These are phyloP conservation scores for Furcasterigmium sp. DNA, from an alignment of 2,329 filamentous ascomycete species.

Conservation along the genomic window DNA sequence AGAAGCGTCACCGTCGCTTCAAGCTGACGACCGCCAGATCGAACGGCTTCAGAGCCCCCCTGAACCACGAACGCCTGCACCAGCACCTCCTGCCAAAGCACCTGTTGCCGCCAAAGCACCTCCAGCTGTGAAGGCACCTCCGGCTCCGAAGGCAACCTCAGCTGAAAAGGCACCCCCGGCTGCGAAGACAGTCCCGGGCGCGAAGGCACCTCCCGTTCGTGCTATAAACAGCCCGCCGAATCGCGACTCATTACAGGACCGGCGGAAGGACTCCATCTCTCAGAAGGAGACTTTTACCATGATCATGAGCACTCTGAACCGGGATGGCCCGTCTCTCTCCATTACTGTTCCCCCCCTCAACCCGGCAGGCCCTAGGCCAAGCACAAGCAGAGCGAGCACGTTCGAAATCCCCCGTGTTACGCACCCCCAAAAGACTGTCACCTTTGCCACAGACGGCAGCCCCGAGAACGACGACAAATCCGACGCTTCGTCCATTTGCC, in stretches of 20 bases:
- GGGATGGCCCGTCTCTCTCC: conserved; percentile 22
- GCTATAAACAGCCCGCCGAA: conserved; percentile 2
- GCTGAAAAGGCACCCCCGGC: no score
- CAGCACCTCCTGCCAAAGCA: no score
- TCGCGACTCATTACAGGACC: conserved; percentile 9
- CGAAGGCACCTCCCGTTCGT: no score
- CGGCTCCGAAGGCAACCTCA: no score
- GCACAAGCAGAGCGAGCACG: no score
- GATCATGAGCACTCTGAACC: background rate
- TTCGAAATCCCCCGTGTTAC: conserved; percentile 13
- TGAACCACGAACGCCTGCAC: no score
- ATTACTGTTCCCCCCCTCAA: conserved; percentile 20
- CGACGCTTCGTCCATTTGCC: conserved; percentile 48
- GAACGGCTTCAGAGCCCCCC: conserved; percentile 10
- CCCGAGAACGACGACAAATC: conserved; percentile 27
- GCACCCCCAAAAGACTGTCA: conserved; percentile 32
- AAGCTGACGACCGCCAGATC: conserved; percentile 8
- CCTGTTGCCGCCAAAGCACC: no score
- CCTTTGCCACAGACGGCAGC: conserved; percentile 28
- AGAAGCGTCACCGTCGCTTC: background rate
- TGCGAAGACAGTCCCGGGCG: no score
- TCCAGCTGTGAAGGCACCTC: no score
- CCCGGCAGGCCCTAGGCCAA: background rate
- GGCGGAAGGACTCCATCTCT: background rate
- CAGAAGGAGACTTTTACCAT: background rate